phyloP scores from a whole-genome alignment of 2,329 filamentous ascomycete species.

The Cyanodermella asteris region DNA sequence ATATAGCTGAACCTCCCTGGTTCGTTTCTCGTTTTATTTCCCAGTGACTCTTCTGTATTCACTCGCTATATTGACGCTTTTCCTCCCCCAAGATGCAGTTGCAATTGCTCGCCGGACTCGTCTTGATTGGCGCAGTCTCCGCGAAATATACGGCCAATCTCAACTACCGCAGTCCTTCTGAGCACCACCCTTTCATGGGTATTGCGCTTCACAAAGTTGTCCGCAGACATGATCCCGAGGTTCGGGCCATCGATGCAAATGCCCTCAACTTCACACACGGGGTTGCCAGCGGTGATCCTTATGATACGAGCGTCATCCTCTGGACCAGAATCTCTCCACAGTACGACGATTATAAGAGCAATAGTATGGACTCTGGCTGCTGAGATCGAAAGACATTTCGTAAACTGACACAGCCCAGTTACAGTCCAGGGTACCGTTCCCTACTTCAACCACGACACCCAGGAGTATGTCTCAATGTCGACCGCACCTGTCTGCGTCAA shows the following conservation, averaged over 20 bases:
- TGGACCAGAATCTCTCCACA: constrained; percentile 22
- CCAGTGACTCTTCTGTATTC: too few species aligned
- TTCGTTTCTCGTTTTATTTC: too few species aligned
- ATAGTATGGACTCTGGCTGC: constrained; percentile 34
- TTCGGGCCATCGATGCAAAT: constrained; percentile 21
- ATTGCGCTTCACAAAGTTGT: constrained; percentile 40
- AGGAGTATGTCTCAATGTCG: constrained; percentile 30
- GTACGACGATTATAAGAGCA: constrained; percentile 25
- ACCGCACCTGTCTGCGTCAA: constrained; percentile 44
- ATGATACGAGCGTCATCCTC: constrained; percentile 20
- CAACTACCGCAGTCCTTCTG: constrained; percentile 46
- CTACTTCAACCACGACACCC: constrained; percentile 22
- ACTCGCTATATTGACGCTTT: constrained; percentile 8
- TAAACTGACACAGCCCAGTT: too few species aligned
- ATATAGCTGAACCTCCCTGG: too few species aligned
- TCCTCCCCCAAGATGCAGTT: too few species aligned
- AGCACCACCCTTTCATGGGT: constrained; percentile 39
- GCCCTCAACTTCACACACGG: constrained; percentile 43
- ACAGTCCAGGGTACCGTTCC: constrained; percentile 26
- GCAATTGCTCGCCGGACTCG: constrained; percentile 4
- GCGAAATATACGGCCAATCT: constrained; percentile 27
- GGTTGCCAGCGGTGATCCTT: constrained; percentile 27
- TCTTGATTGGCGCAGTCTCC: constrained; percentile 6
- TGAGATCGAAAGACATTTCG: too few species aligned
- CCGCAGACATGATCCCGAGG: constrained; percentile 30